Base-by-base conservation (phyloP, 176 grass and related monocot species). In the Saccharum spontaneum region DNA sequence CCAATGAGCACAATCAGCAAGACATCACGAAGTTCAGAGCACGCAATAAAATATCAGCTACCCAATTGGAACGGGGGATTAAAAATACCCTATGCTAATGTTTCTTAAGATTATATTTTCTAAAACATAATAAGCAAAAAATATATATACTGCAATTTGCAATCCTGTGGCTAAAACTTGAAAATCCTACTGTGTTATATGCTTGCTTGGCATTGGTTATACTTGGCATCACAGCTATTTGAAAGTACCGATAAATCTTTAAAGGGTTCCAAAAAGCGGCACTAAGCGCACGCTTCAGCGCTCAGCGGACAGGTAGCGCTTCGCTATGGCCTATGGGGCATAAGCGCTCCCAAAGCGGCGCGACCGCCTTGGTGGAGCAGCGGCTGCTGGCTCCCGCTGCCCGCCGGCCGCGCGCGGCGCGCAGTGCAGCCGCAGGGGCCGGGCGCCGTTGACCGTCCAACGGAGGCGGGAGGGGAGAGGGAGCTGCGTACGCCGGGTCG, bases 161-260 rank as follows among this genome's bases (percentile, higher is more conserved):
- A 40, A 77, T 41, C 75, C 20, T 22, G 54, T 41, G 6, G 22
- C 34, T 34, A 78, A 37, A 61, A 61, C 22, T 40, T 15, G 31
- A 77, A 76, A 54, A 77, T 76, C 14, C 10, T 28, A 73, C 15
- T 15, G 12, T 43, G 22, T 44, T 75, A 17, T 75, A 17, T 54
- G 46, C 33, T 54, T 9, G 10, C n/a, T 18, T 17, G 16, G 14
- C 16, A 67, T 84, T 76, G 38, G 41, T 23, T 45, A 60, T 55
- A 45, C 40, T 73, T 57, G 18, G 38, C 49, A 57, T 22, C 30
- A 16, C 8, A 34, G 73, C 30, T 76, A 73, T 73, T 86, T 80
- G 31, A 23, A 50, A 17, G 48, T 50, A 17, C 15, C 15, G 48
- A 50, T 50, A 17, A 17, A 50, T 50, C 48, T 48, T 48, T 49